Percentiles rank a stretch among this genome's conserved stretches.
phyloP scores from a whole-genome alignment of 2,329 filamentous ascomycete species.

The Aspergillus fijiensis region DNA sequence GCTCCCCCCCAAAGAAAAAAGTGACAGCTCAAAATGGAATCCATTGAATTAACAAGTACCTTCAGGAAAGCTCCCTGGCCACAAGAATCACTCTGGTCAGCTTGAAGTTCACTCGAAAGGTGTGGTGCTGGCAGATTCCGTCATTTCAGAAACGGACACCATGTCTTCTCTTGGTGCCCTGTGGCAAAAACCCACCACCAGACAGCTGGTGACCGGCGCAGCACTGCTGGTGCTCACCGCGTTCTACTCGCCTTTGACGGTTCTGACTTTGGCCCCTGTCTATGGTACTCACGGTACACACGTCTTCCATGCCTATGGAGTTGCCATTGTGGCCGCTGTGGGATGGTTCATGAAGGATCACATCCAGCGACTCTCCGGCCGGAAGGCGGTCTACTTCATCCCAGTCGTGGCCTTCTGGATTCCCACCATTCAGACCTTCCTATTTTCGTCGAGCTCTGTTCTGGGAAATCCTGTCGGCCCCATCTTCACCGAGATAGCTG shows the following conservation, averaged over 20 bases:
- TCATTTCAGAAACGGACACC: slow-evolving; percentile 8
- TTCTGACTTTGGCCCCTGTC: slow-evolving; percentile 77
- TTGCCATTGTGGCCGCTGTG: slow-evolving; percentile 65
- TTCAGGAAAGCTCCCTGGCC: neutral
- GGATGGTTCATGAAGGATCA: slow-evolving; percentile 70
- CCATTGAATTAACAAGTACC: neutral
- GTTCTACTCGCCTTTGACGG: slow-evolving; percentile 46
- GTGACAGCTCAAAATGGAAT: neutral
- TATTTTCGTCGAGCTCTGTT: slow-evolving; percentile 65
- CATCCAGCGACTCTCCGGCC: slow-evolving; percentile 49
- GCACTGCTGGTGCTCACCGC: slow-evolving; percentile 41
- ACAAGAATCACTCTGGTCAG: neutral
- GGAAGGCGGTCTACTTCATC: slow-evolving; percentile 54
- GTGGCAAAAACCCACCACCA: slow-evolving; percentile 27
- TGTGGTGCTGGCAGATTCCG: neutral
- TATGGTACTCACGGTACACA: slow-evolving; percentile 81
- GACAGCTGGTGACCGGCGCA: slow-evolving; percentile 28
- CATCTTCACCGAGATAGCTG: slow-evolving; percentile 69
- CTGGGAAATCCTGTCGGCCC: slow-evolving; percentile 73
- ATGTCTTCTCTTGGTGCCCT: slow-evolving; percentile 30
- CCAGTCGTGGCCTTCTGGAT: slow-evolving; percentile 74
- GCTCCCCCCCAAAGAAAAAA: neutral
- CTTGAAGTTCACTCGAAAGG: neutral
- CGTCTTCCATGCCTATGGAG: slow-evolving; percentile 66
- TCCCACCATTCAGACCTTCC: slow-evolving; percentile 68